phyloP scores from a whole-genome alignment of 2,329 filamentous ascomycete species.

The Fusarium napiforme region DNA sequence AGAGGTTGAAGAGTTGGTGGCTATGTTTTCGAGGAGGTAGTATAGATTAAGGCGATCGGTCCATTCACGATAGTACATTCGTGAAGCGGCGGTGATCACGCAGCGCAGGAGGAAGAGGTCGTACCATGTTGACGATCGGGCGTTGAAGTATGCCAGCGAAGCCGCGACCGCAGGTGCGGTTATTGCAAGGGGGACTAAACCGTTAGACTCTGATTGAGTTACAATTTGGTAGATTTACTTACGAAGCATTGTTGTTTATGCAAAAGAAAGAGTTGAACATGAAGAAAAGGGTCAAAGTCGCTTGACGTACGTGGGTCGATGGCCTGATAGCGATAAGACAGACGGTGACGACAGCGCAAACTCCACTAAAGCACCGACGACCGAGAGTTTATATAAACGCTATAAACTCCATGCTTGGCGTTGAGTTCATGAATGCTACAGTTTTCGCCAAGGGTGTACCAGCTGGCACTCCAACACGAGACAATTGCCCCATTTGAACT shows the following conservation, averaged over 20 bases:
- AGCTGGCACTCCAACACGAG: neutral
- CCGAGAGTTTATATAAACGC: neutral
- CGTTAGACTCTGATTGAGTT: neutral
- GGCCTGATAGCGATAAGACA: slow-evolving; percentile 34
- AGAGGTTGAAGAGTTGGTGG: slow-evolving; percentile 62
- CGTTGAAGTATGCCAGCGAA: slow-evolving; percentile 81
- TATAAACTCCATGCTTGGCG: neutral
- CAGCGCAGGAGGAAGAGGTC: slow-evolving; percentile 71
- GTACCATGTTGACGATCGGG: slow-evolving; percentile 72
- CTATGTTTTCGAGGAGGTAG: slow-evolving; percentile 77
- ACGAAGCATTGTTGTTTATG: slow-evolving; percentile 32
- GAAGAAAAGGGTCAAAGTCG: neutral
- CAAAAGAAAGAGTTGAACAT: neutral
- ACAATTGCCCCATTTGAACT: neutral
- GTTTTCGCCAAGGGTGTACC: neutral
- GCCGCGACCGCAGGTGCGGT: slow-evolving; percentile 72
- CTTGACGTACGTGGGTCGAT: slow-evolving; percentile 37
- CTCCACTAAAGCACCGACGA: slow-evolving; percentile 28
- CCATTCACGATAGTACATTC: slow-evolving; percentile 59
- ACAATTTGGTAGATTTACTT: neutral
- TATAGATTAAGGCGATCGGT: slow-evolving; percentile 76
- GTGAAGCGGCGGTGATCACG: slow-evolving; percentile 58
- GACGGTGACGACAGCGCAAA: slow-evolving; percentile 31
- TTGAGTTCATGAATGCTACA: neutral
- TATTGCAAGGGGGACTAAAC: slow-evolving; percentile 62